Percentiles rank a stretch among this genome's conserved stretches.
Conservation (phyloP, 306 rosid genomes). For the Glycyrrhiza uralensis region DNA sequence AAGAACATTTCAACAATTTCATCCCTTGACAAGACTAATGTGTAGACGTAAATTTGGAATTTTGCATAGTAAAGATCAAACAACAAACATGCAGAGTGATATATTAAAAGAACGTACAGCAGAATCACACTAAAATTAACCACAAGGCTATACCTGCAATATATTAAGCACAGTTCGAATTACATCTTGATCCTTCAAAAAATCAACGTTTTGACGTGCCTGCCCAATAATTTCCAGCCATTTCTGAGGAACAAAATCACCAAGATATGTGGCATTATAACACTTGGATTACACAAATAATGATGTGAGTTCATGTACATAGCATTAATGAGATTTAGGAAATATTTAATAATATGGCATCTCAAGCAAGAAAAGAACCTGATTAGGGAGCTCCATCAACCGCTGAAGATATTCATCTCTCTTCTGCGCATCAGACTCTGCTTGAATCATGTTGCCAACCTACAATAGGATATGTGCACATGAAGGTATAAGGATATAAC, state of each 20-base stretch:
- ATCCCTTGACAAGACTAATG: not conserved
- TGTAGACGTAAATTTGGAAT: not conserved
- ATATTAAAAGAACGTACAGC: not conserved
- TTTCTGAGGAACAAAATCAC: constrained; percentile 50
- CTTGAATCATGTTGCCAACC: constrained; percentile 97
- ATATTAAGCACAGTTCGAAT: constrained; percentile 89
- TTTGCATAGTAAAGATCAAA: not conserved
- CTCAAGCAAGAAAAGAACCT: constrained; percentile 46
- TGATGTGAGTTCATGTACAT: not conserved
- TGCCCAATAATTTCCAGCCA: constrained; percentile 92
- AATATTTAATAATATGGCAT: not conserved
- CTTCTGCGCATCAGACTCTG: constrained; percentile 81
- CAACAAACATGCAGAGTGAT: not conserved
- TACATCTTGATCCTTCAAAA: constrained; percentile 82
- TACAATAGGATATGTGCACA: constrained; percentile 19
- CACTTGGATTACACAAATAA: not conserved
- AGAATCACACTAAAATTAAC: not conserved
- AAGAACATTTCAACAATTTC: not conserved
- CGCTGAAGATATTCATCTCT: constrained; percentile 87
- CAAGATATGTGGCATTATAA: not conserved
- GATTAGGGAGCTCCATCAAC: constrained; percentile 88
- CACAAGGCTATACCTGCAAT: constrained; percentile 57
- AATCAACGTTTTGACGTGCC: constrained; percentile 82
- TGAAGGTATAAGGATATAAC: not conserved
- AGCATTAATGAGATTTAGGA: not conserved